Conservation (phyloP, 2,329 filamentous ascomycete species). For the Hypomyces rosellus region DNA sequence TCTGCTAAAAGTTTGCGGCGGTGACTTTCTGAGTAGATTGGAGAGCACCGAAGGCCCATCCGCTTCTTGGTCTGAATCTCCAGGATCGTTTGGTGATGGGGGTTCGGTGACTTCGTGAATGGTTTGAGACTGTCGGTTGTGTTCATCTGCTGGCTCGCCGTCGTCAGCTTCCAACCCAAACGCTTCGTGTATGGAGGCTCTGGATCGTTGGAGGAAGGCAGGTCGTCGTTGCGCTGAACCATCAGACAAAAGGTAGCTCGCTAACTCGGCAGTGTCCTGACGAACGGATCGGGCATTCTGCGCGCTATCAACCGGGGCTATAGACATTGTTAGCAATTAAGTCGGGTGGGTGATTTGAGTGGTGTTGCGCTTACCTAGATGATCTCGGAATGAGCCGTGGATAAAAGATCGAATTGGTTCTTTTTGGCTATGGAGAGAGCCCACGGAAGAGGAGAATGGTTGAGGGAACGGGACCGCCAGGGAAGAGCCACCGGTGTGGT, state of each 20-base stretch:
- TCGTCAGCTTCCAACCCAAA: slow-evolving; percentile 19
- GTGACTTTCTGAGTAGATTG: slow-evolving; percentile 44
- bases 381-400: slow-evolving; percentile 56
- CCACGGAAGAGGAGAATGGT: slow-evolving; percentile 34
- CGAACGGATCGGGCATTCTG: slow-evolving; percentile 74
- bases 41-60: slow-evolving; percentile 38
- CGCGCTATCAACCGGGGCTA: slow-evolving; percentile 57
- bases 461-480: slow-evolving; percentile 14
- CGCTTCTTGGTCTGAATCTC: slow-evolving; percentile 15
- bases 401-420: slow-evolving; percentile 69
- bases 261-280: slow-evolving; percentile 81
- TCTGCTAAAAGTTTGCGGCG: slow-evolving; percentile 27
- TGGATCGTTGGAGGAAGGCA: slow-evolving; percentile 38
- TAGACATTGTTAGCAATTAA: slow-evolving; percentile 6
- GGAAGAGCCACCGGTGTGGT: slow-evolving; percentile 15
- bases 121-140: slow-evolving; percentile 34
- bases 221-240: slow-evolving; percentile 39
- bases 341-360: not conserved
- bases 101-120: slow-evolving; percentile 57
- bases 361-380: slow-evolving; percentile 41
- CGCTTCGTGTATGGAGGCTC: slow-evolving; percentile 24
- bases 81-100: slow-evolving; percentile 19
- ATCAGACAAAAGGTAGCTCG: slow-evolving; percentile 71
- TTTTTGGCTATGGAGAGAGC: slow-evolving; percentile 37
- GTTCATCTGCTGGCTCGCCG: slow-evolving; percentile 17